A percentile compares a stretch with the other conserved stretches of the same genome.
These are phyloP conservation scores for Adansonia grandidieri DNA, from an alignment of 441 rosid genomes.

Conservation along the genomic window DNA sequence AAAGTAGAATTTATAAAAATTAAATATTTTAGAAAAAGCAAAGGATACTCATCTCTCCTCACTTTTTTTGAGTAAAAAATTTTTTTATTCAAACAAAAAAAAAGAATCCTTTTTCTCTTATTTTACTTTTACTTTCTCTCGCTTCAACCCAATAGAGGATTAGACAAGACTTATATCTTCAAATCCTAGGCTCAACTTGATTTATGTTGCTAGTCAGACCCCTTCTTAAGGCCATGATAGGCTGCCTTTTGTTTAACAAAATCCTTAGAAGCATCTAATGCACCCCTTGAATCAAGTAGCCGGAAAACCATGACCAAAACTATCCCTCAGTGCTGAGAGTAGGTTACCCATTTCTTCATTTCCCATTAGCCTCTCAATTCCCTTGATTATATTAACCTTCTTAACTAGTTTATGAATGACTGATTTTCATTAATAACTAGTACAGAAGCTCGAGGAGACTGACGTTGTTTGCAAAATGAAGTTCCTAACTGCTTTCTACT, in stretches of 20 bases:
- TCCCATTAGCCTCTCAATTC: conserved; percentile 38
- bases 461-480: not conserved
- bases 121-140: too few relatives aligned
- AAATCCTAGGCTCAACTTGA: too few relatives aligned
- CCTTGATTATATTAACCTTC: conserved; percentile 32
- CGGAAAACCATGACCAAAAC: conserved; percentile 38
- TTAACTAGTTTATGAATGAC: not conserved
- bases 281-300: conserved; percentile 18
- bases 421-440: not conserved
- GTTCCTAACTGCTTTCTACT: not conserved
- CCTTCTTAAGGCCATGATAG: not conserved
- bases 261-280: conserved; percentile 27
- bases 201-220: not conserved
- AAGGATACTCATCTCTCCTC: too few relatives aligned
- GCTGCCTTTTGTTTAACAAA: conserved; percentile 11
- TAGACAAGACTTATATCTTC: too few relatives aligned
- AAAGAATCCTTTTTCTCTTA: too few relatives aligned
- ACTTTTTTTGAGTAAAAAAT: too few relatives aligned
- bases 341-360: conserved; percentile 31
- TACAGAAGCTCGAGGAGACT: not conserved
- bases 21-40: too few relatives aligned
- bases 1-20: too few relatives aligned
- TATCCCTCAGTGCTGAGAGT: conserved; percentile 21
- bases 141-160: too few relatives aligned
- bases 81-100: too few relatives aligned